Evolutionary conservation across 495 filamentous ascomycete species (phyloP).

Genomic region (Glonium stellatum): DNA sequence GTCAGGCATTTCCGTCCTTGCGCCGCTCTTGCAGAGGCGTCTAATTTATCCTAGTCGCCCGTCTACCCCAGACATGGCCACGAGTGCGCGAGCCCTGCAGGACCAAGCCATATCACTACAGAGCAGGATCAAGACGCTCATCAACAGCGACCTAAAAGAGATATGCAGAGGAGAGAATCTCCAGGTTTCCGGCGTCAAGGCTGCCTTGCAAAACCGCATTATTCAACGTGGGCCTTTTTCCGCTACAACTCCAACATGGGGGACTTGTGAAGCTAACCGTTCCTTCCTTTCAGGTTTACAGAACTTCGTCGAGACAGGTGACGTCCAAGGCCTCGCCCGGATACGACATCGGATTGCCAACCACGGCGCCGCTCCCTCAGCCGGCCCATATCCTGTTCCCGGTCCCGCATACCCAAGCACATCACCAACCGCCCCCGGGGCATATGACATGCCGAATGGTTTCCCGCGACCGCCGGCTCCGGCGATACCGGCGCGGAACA

Average conservation of each 20-base stretch:
- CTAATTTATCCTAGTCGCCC: not conserved
- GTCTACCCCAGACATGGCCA: conserved; percentile 34
- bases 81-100: conserved; percentile 38
- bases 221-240: conserved; percentile 53
- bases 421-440: conserved; percentile 3
- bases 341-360: conserved; percentile 23
- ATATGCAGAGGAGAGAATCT: conserved; percentile 66
- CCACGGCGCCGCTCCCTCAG: conserved; percentile 19
- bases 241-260: conserved; percentile 19
- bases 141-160: conserved; percentile 65
- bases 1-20: not conserved
- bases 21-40: not conserved
- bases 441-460: conserved; percentile 9
- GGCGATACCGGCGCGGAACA: not conserved
- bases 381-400: not conserved
- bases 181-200: conserved; percentile 71
- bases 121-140: conserved; percentile 49
- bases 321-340: conserved; percentile 14
- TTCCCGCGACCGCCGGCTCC: not conserved
- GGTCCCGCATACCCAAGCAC: conserved; percentile 2
- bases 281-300: conserved; percentile 16
- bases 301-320: not conserved
- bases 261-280: conserved; percentile 26
- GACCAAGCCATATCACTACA: conserved; percentile 35
- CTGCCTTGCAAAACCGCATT: conserved; percentile 67